phyloP scores from a whole-genome alignment of 2,329 filamentous ascomycete genomes.

The Colletotrichum tropicicola region DNA sequence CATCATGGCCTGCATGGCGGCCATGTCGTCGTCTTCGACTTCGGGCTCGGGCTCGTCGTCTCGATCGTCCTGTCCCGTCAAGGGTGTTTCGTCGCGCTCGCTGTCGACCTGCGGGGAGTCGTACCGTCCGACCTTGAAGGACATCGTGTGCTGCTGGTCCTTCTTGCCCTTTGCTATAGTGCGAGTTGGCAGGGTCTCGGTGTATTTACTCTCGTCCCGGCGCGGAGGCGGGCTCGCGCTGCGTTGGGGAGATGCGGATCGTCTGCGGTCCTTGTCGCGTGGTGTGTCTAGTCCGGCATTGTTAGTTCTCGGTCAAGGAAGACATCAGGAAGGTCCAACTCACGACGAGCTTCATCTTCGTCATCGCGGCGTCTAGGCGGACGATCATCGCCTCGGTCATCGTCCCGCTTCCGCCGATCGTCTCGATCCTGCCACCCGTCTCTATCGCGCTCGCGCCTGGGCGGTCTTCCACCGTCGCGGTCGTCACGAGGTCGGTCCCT shows the following conservation, averaged over 20 bases:
- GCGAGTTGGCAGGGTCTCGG: slow-evolving; percentile 44
- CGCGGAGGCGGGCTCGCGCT: slow-evolving; percentile 33
- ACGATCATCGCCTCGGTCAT: slow-evolving; percentile 32
- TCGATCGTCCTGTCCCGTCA: slow-evolving; percentile 21
- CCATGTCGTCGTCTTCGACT: slow-evolving; percentile 72
- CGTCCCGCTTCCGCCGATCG: slow-evolving; percentile 35
- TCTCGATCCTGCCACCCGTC: slow-evolving; percentile 43
- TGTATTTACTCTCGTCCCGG: slow-evolving; percentile 27
- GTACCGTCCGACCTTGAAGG: slow-evolving; percentile 45
- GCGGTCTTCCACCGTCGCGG: slow-evolving; percentile 47
- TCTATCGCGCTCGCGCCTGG: slow-evolving; percentile 42
- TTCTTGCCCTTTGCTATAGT: slow-evolving; percentile 32
- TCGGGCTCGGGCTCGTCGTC: slow-evolving; percentile 57
- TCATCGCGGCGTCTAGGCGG: slow-evolving; percentile 33
- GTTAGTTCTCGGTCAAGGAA: neutral
- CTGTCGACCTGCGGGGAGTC: slow-evolving; percentile 36
- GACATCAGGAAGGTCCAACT: neutral
- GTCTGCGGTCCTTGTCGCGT: slow-evolving; percentile 38
- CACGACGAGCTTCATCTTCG: slow-evolving; percentile 32
- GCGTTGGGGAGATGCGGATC: slow-evolving; percentile 46
- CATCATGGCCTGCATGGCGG: slow-evolving; percentile 85
- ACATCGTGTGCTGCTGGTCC: slow-evolving; percentile 38
- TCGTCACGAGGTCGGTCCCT: slow-evolving; percentile 41
- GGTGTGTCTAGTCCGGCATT: slow-evolving; percentile 19
- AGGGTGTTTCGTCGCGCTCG: slow-evolving; percentile 28